Evolutionary conservation across 1,139 yeast genomes (phyloP).

Genomic region (Suhomyces guaymorum): DNA sequence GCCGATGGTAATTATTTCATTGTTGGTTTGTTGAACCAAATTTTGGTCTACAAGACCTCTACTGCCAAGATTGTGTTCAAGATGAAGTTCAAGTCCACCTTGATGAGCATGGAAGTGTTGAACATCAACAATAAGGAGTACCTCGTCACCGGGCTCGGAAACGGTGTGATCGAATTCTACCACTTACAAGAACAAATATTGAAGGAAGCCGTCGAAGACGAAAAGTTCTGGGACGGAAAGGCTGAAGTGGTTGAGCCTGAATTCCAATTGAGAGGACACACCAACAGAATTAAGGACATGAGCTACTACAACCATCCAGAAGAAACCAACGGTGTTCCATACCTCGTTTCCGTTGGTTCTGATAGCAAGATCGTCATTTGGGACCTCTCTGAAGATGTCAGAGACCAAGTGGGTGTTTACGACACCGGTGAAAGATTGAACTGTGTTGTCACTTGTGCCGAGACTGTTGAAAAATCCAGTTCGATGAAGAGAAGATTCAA

Average conservation of each 20-base stretch:
- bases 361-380: slow-evolving; percentile 93
- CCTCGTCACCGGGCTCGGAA: slow-evolving; percentile 65
- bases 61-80: slow-evolving; percentile 60
- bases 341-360: slow-evolving; percentile 80
- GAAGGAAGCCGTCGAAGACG: slow-evolving; percentile 23
- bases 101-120: slow-evolving; percentile 67
- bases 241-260: slow-evolving; percentile 44
- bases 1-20: slow-evolving; percentile 65
- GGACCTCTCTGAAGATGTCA: slow-evolving; percentile 55
- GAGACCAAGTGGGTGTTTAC: slow-evolving; percentile 86
- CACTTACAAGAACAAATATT: slow-evolving; percentile 35
- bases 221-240: slow-evolving; percentile 29
- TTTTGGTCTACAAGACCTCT: slow-evolving; percentile 66
- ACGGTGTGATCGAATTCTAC: slow-evolving; percentile 70
- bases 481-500: slow-evolving; percentile 68
- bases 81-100: slow-evolving; percentile 51
- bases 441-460: slow-evolving; percentile 79
- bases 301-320: slow-evolving; percentile 48
- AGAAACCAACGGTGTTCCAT: slow-evolving; percentile 40
- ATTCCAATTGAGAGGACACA: slow-evolving; percentile 73
- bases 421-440: slow-evolving; percentile 91
- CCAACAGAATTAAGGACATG: slow-evolving; percentile 81
- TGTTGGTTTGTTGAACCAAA: slow-evolving; percentile 68
- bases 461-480: slow-evolving; percentile 68
- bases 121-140: slow-evolving; percentile 50